Conservation (phyloP, 352 stramenopile species). For the Phytophthora pisi region DNA sequence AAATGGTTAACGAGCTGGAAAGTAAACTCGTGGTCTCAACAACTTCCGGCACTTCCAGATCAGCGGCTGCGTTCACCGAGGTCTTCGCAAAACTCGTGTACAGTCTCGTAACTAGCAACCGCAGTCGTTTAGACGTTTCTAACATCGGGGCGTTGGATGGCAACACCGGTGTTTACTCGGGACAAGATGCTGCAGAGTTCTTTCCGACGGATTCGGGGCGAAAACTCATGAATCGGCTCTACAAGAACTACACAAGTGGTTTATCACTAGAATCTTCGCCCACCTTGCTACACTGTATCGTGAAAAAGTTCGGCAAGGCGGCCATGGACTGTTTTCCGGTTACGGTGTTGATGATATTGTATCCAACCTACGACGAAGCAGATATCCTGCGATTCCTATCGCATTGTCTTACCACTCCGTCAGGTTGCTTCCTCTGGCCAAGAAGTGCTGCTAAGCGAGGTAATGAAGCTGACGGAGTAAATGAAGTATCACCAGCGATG, state of each 20-base stretch:
- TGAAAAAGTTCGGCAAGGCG: slow-evolving; percentile 54
- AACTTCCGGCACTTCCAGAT: slow-evolving; percentile 2
- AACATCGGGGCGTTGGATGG: not conserved
- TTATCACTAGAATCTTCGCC: slow-evolving; percentile 48
- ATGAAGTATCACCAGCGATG: not conserved
- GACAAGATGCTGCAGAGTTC: slow-evolving; percentile 11
- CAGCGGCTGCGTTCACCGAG: slow-evolving; percentile 14
- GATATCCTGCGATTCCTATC: slow-evolving; percentile 46
- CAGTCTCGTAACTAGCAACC: slow-evolving; percentile 38
- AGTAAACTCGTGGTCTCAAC: not conserved
- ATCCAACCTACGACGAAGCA: slow-evolving; percentile 39
- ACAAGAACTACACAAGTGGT: slow-evolving; percentile 58
- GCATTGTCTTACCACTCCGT: slow-evolving; percentile 32
- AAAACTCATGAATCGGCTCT: slow-evolving; percentile 69
- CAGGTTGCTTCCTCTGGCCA: slow-evolving; percentile 48
- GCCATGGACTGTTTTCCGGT: slow-evolving; percentile 59
- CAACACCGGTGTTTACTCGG: not conserved
- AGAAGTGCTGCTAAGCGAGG: not conserved
- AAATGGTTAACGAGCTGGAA: slow-evolving; percentile 58
- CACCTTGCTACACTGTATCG: slow-evolving; percentile 56
- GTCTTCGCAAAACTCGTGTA: slow-evolving; percentile 48
- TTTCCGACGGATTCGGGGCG: slow-evolving; percentile 45
- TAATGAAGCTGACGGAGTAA: not conserved
- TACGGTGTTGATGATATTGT: slow-evolving; percentile 63
- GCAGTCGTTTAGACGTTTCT: slow-evolving; percentile 38